Conservation (phyloP, 148 eudicot genomes). For the Rhododendron henanense region DNA sequence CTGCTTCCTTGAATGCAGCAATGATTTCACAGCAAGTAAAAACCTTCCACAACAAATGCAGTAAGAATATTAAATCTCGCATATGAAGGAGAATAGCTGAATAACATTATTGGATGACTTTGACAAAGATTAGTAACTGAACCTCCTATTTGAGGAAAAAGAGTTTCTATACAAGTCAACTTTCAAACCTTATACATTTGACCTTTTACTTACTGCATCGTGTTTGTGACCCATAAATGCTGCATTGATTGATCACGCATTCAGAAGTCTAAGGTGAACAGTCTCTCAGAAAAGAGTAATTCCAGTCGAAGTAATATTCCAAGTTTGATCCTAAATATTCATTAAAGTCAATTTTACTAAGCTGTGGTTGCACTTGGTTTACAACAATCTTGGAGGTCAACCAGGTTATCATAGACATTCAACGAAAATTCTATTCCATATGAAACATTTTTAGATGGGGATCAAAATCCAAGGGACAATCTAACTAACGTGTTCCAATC, state of each 20-base stretch:
- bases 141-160: background rate
- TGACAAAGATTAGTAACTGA: background rate
- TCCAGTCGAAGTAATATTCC: background rate
- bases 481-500: background rate
- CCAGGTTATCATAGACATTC: background rate
- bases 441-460: background rate
- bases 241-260: background rate
- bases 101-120: background rate
- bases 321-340: background rate
- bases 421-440: background rate
- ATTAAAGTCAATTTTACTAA: background rate
- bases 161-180: no score
- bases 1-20: background rate
- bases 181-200: background rate
- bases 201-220: background rate
- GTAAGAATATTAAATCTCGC: background rate
- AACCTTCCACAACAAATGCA: background rate
- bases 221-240: background rate
- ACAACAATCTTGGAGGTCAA: background rate
- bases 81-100: background rate
- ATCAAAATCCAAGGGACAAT: background rate
- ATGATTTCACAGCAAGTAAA: background rate
- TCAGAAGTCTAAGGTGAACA: no score
- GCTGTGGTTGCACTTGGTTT: background rate
- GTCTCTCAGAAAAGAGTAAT: background rate